These are phyloP conservation scores for Plasmodium vivax DNA, from an alignment of 169 alveolate species.

Conservation along the genomic window DNA sequence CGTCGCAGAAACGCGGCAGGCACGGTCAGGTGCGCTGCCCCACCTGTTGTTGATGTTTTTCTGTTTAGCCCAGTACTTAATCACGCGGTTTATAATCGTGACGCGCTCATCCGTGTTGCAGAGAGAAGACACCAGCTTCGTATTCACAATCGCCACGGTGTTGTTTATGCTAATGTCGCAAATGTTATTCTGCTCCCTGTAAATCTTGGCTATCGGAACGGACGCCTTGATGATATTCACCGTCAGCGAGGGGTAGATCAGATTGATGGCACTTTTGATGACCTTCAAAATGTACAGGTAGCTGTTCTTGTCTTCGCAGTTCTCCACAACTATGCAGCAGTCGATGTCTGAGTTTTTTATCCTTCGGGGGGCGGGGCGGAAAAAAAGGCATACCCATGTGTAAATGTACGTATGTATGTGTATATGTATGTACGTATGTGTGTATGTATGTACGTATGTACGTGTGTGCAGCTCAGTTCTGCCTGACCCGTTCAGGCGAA, in stretches of 20 bases:
- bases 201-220: slow-evolving; percentile 86
- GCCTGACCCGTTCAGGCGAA: slow-evolving; percentile 9
- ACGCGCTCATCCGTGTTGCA: slow-evolving; percentile 80
- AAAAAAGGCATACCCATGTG: neutral
- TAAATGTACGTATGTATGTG: neutral
- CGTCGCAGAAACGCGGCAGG: slow-evolving; percentile 15
- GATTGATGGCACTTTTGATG: slow-evolving; percentile 62
- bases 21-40: neutral
- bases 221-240: slow-evolving; percentile 81
- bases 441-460: neutral
- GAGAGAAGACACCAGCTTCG: slow-evolving; percentile 80
- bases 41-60: slow-evolving; percentile 86
- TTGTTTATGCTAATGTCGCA: slow-evolving; percentile 87
- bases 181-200: slow-evolving; percentile 75
- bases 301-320: slow-evolving; percentile 67
- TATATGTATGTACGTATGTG: neutral
- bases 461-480: neutral
- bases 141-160: slow-evolving; percentile 86
- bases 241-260: slow-evolving; percentile 55
- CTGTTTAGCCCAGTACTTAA: slow-evolving; percentile 89
- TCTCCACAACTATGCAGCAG: slow-evolving; percentile 69
- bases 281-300: slow-evolving; percentile 57
- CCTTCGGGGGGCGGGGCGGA: slow-evolving; percentile 6
- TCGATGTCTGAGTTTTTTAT: slow-evolving; percentile 71
- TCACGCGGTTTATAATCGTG: slow-evolving; percentile 83